Conservation (phyloP, 2,329 filamentous ascomycete species). For the Didymella sp. region DNA sequence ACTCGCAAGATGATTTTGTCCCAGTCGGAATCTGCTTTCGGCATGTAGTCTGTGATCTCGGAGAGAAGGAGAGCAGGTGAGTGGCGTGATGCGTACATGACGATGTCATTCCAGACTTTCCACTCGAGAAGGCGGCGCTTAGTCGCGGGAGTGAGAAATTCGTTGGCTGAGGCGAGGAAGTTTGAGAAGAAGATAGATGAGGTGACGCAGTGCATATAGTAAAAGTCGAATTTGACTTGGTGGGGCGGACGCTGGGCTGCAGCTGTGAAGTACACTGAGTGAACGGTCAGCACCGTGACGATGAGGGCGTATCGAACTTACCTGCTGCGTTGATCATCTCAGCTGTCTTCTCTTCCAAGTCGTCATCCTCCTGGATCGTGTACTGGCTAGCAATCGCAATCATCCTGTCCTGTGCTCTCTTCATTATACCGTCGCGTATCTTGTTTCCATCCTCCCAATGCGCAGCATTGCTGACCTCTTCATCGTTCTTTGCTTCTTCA, state of each 20-base stretch:
- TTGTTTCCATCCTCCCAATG: constrained; percentile 66
- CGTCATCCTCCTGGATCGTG: constrained; percentile 58
- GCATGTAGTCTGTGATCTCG: constrained; percentile 66
- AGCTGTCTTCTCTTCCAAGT: constrained; percentile 64
- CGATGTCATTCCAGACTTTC: constrained; percentile 78
- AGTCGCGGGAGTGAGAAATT: constrained; percentile 64
- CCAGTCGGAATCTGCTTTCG: constrained; percentile 54
- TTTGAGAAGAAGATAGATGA: constrained; percentile 74
- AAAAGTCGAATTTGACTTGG: constrained; percentile 77
- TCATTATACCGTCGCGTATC: constrained; percentile 72
- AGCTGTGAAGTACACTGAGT: constrained; percentile 61
- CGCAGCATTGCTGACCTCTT: constrained; percentile 63
- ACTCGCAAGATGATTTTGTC: constrained; percentile 55
- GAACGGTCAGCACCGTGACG: not conserved
- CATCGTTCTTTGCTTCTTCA: constrained; percentile 63
- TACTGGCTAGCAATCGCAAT: constrained; percentile 65
- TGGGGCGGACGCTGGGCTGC: constrained; percentile 68
- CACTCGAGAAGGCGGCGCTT: constrained; percentile 79
- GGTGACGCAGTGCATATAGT: constrained; percentile 79
- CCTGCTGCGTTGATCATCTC: constrained; percentile 74
- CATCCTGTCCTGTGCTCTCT: constrained; percentile 69
- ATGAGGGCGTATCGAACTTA: constrained; percentile 35
- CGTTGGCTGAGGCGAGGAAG: constrained; percentile 61
- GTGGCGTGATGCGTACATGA: constrained; percentile 74
- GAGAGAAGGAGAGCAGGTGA: constrained; percentile 66